Conservation (phyloP, 2,329 filamentous ascomycete genomes). For the Pleomassaria siparia region DNA sequence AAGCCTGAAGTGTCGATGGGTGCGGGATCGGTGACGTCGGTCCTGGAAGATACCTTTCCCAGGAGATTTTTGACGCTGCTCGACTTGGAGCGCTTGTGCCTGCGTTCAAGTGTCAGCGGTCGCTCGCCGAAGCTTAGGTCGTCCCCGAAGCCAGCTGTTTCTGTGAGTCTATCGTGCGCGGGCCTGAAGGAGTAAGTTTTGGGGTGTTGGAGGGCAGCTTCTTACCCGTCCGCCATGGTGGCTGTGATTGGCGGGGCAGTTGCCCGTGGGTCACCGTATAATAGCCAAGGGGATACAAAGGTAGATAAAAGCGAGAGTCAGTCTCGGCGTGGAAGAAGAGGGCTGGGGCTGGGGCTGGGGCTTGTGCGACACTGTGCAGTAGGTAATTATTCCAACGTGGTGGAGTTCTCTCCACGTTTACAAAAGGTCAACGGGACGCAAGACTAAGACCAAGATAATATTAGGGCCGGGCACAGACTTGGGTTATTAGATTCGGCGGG, state of each 20-base stretch:
- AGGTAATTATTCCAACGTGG: too few species aligned
- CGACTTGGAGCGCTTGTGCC: slow-evolving; percentile 49
- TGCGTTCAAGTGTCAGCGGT: slow-evolving; percentile 13
- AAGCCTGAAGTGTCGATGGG: slow-evolving; percentile 19
- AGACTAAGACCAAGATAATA: too few species aligned
- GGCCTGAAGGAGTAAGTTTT: background rate
- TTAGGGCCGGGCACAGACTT: background rate
- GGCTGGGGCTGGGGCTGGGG: background rate
- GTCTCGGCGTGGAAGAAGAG: background rate
- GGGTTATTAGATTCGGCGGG: background rate
- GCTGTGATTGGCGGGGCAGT: slow-evolving; percentile 1
- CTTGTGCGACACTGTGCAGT: background rate
- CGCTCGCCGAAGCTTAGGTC: background rate
- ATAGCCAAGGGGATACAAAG: too few species aligned
- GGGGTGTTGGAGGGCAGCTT: background rate
- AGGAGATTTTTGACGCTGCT: slow-evolving; percentile 41
- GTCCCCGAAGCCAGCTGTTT: background rate
- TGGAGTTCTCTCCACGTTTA: too few species aligned
- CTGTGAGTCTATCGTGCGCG: background rate
- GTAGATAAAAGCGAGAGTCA: background rate
- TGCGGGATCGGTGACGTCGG: slow-evolving; percentile 31
- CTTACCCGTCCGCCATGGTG: background rate
- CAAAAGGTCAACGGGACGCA: too few species aligned
- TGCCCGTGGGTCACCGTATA: background rate
- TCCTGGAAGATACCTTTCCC: slow-evolving; percentile 35